Conservation (phyloP, 2,329 filamentous ascomycete genomes). For the Coniochaeta prunicola region DNA sequence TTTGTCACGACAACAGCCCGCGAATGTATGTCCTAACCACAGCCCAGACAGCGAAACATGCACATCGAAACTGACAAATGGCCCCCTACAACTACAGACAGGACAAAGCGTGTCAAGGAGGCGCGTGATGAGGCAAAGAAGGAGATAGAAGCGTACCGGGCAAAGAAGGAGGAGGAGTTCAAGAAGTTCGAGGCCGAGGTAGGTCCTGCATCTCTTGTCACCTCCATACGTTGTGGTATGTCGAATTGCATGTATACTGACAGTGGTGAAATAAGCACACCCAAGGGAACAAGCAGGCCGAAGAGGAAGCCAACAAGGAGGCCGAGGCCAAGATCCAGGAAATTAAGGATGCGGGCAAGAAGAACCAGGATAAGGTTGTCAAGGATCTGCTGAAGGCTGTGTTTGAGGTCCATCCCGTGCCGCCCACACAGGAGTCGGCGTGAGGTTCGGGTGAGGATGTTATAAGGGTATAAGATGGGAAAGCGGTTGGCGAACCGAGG, state of each 20-base stretch:
- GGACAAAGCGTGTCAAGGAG: slow-evolving; percentile 95
- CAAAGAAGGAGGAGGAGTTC: slow-evolving; percentile 87
- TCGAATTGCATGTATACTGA: not conserved
- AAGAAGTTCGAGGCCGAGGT: slow-evolving; percentile 82
- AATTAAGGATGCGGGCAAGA: slow-evolving; percentile 74
- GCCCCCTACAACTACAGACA: slow-evolving; percentile 51
- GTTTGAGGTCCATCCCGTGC: slow-evolving; percentile 69
- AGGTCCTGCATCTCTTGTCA: slow-evolving; percentile 5
- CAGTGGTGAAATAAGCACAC: slow-evolving; percentile 58
- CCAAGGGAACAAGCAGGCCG: slow-evolving; percentile 76
- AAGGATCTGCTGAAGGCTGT: slow-evolving; percentile 80
- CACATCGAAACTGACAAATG: slow-evolving; percentile 10
- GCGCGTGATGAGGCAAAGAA: slow-evolving; percentile 94
- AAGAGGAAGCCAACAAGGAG: slow-evolving; percentile 72
- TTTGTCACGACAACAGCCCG: slow-evolving; percentile 8
- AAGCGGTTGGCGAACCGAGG: not conserved
- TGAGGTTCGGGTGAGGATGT: not conserved
- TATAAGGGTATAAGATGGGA: not conserved
- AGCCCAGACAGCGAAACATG: not conserved
- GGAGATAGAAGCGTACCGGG: slow-evolving; percentile 90
- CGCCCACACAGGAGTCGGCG: slow-evolving; percentile 24
- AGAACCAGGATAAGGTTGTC: slow-evolving; percentile 72
- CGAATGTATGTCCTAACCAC: slow-evolving; percentile 11
- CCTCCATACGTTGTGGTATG: too few species aligned
- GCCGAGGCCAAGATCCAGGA: slow-evolving; percentile 74